Evolutionary conservation across 2,329 filamentous ascomycete species (phyloP).

Genomic region (Thermothelomyces thermophilus): DNA sequence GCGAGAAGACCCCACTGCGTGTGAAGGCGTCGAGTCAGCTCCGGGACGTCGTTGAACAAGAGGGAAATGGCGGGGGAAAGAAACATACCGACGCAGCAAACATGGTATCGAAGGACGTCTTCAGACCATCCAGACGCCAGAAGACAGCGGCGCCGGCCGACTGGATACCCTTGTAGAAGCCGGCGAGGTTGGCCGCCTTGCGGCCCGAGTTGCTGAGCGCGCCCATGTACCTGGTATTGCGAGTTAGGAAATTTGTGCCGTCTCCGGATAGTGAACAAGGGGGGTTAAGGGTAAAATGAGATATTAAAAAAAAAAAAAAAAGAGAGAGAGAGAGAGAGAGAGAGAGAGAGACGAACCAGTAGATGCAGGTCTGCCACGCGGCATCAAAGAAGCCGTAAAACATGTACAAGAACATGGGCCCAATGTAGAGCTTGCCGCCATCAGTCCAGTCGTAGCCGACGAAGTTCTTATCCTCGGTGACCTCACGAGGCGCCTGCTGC

Average conservation of each 20-base stretch:
- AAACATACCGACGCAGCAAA: conserved; percentile 52
- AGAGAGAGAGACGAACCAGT: conserved; percentile 75
- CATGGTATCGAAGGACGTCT: conserved; percentile 61
- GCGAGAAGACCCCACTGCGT: conserved; percentile 68
- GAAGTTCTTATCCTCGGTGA: conserved; percentile 22
- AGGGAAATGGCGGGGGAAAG: not conserved
- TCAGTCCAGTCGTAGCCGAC: conserved; percentile 56
- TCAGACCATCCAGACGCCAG: conserved; percentile 60
- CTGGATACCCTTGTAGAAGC: conserved; percentile 53
- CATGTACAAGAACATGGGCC: conserved; percentile 82
- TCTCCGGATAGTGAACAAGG: not conserved
- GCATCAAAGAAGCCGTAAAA: conserved; percentile 89
- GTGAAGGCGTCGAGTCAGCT: not conserved
- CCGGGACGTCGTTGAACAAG: not conserved
- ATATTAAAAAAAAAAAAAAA: too few species aligned
- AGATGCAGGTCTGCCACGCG: conserved; percentile 81
- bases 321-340: too few species aligned
- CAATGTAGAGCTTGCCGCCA: conserved; percentile 53
- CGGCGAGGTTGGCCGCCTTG: conserved; percentile 85
- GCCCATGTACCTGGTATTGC: conserved; percentile 68
- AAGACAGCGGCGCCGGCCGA: conserved; percentile 77
- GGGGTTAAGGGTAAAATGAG: not conserved
- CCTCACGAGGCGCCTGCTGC: conserved; percentile 46
- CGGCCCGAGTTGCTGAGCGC: conserved; percentile 86
- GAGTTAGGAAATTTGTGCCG: not conserved